Evolutionary conservation across 352 stramenopile species (phyloP).

Genomic region (Pythium sp.): DNA sequence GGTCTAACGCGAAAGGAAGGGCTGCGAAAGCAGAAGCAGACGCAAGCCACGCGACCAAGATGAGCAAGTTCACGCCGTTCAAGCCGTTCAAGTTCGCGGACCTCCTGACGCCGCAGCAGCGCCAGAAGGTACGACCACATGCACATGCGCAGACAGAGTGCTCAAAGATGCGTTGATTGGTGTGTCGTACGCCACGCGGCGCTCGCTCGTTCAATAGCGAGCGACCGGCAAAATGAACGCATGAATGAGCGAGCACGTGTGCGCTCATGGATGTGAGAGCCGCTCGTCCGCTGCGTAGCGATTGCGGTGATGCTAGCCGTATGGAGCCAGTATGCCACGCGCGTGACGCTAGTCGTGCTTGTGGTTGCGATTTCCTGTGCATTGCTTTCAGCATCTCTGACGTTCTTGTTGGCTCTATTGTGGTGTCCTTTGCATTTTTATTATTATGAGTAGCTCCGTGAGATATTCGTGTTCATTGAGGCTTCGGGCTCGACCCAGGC

Average conservation of each 20-base stretch:
- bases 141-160: not conserved
- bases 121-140: slow-evolving; percentile 48
- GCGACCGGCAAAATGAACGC: not conserved
- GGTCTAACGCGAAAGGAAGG: slow-evolving; percentile 11
- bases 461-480: slow-evolving; percentile 81
- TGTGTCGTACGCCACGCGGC: no score
- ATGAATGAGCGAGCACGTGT: not conserved
- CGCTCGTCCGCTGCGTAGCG: not conserved
- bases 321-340: not conserved
- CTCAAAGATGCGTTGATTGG: not conserved
- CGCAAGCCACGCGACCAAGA: slow-evolving; percentile 26
- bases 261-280: not conserved
- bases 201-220: not conserved
- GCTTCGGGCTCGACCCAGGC: slow-evolving; percentile 70
- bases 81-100: slow-evolving; percentile 79
- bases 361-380: not conserved
- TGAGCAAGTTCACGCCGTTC: slow-evolving; percentile 85
- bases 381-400: not conserved
- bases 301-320: not conserved
- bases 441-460: slow-evolving; percentile 48
- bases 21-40: slow-evolving; percentile 13
- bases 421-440: not conserved
- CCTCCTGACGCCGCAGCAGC: slow-evolving; percentile 61
- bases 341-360: not conserved
- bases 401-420: not conserved